These are phyloP conservation scores for Colletotrichum cuscutae DNA, from an alignment of 2,329 filamentous ascomycete genomes.

Conservation along the genomic window DNA sequence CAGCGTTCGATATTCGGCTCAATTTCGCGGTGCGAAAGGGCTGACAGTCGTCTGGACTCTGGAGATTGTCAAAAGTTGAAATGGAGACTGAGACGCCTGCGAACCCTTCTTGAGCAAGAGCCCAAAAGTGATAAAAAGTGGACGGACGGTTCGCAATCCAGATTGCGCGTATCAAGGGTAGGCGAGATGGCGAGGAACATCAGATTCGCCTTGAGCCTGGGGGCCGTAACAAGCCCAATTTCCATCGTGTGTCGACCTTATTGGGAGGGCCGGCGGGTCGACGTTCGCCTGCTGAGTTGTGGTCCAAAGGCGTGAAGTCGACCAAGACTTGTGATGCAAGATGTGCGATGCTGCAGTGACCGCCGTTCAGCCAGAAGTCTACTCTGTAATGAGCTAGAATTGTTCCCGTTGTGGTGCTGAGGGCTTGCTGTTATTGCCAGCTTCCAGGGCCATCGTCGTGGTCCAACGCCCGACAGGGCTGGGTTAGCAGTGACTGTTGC, in stretches of 20 bases:
- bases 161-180: conserved; percentile 3
- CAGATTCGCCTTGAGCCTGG: not conserved
- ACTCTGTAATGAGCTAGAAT: not conserved
- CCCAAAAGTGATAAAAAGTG: not conserved
- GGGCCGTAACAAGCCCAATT: conserved; percentile 18
- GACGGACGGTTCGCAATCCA: conserved; percentile 9
- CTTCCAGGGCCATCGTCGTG: not conserved
- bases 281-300: not conserved
- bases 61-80: not conserved
- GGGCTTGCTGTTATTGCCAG: not conserved
- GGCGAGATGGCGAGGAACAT: conserved; percentile 26
- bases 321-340: not conserved
- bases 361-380: not conserved
- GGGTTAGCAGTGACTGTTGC: not conserved
- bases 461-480: not conserved
- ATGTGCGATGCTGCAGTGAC: not conserved
- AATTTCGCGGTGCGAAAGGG: not conserved
- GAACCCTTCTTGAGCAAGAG: not conserved
- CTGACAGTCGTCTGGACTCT: not conserved
- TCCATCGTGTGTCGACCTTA: conserved; percentile 16
- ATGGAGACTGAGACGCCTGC: not conserved
- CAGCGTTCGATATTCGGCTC: not conserved
- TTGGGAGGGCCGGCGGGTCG: not conserved
- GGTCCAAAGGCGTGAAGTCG: not conserved
- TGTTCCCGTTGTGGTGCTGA: not conserved